phyloP scores from a whole-genome alignment of 163 green algal species.

The Chlorella variabilis region DNA sequence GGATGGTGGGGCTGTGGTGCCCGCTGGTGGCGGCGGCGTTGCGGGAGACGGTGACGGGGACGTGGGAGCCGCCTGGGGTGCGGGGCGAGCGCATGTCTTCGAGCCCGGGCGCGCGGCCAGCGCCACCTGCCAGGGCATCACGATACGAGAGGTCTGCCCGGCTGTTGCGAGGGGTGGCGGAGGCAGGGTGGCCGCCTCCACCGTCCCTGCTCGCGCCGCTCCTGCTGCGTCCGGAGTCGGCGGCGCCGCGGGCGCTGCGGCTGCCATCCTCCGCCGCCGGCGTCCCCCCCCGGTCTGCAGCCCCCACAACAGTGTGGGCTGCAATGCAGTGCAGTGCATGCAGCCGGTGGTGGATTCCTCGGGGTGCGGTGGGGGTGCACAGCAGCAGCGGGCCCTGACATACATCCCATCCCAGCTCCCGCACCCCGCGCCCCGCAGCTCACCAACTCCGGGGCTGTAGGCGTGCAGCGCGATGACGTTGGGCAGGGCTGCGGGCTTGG shows the following conservation, averaged over 20 bases:
- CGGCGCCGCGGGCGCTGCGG: too few species aligned
- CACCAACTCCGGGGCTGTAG: slow-evolving; percentile 25
- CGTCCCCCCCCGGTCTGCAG: too few species aligned
- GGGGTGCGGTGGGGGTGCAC: too few species aligned
- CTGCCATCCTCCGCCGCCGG: too few species aligned
- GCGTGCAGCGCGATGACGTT: slow-evolving; percentile 33
- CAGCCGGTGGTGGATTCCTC: not conserved
- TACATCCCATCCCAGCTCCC: too few species aligned
- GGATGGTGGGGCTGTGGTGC: slow-evolving; percentile 36
- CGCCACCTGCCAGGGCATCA: slow-evolving; percentile 30
- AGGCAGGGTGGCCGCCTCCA: too few species aligned
- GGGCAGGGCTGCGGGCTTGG: slow-evolving; percentile 10
- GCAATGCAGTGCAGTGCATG: not conserved
- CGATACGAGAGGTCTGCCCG: not conserved
- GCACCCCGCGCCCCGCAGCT: too few species aligned
- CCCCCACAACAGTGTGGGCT: not conserved
- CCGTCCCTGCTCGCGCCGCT: not conserved
- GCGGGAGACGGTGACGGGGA: slow-evolving; percentile 10
- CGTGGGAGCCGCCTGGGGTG: slow-evolving; percentile 23
- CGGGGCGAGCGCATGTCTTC: slow-evolving; percentile 18
- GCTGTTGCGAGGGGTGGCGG: not conserved
- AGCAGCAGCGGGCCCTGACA: too few species aligned
- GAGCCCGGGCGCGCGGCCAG: not conserved
- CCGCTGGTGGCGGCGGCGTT: slow-evolving; percentile 26
- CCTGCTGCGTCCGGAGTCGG: not conserved